phyloP scores from a whole-genome alignment of 2,329 filamentous ascomycete genomes.

The Leptographium radiaticola region DNA sequence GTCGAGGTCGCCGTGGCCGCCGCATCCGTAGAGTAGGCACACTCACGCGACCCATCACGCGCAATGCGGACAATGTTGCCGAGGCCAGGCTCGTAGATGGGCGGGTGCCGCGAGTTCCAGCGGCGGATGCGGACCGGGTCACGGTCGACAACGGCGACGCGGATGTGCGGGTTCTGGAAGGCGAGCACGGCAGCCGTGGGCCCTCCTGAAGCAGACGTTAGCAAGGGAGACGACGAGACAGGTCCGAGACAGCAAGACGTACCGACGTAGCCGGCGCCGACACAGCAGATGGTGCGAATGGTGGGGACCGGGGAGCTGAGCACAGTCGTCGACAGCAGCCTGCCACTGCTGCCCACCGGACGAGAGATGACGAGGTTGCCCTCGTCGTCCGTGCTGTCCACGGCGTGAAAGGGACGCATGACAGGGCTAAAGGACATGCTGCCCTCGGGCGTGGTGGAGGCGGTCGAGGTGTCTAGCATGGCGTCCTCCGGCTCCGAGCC shows the following conservation, averaged over 20 bases:
- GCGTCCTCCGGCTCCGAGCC: slow-evolving; percentile 17
- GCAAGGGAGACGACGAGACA: neutral
- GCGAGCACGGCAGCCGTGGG: slow-evolving; percentile 66
- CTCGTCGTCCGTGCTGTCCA: slow-evolving; percentile 7
- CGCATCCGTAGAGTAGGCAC: slow-evolving; percentile 23
- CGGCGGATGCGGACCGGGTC: slow-evolving; percentile 51
- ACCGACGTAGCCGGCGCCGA: slow-evolving; percentile 68
- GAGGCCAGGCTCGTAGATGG: slow-evolving; percentile 65
- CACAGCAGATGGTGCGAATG: slow-evolving; percentile 54
- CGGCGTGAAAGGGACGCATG: slow-evolving; percentile 18
- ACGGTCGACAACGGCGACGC: slow-evolving; percentile 62
- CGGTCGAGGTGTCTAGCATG: slow-evolving; percentile 23
- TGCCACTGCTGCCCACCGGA: neutral
- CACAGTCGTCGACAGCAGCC: slow-evolving; percentile 6
- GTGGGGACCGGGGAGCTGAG: slow-evolving; percentile 6
- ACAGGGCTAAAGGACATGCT: slow-evolving; percentile 29
- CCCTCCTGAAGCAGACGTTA: slow-evolving; percentile 36
- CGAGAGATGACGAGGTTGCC: neutral
- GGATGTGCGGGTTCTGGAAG: slow-evolving; percentile 56
- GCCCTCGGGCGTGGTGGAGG: slow-evolving; percentile 30
- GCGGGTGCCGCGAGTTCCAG: slow-evolving; percentile 62
- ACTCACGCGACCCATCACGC: slow-evolving; percentile 41
- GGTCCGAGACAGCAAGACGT: slow-evolving; percentile 9
- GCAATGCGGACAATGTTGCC: slow-evolving; percentile 52
- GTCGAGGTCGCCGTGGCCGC: slow-evolving; percentile 7